These are phyloP conservation scores for Draba incana DNA, from an alignment of 345 rosid species.

Conservation along the genomic window DNA sequence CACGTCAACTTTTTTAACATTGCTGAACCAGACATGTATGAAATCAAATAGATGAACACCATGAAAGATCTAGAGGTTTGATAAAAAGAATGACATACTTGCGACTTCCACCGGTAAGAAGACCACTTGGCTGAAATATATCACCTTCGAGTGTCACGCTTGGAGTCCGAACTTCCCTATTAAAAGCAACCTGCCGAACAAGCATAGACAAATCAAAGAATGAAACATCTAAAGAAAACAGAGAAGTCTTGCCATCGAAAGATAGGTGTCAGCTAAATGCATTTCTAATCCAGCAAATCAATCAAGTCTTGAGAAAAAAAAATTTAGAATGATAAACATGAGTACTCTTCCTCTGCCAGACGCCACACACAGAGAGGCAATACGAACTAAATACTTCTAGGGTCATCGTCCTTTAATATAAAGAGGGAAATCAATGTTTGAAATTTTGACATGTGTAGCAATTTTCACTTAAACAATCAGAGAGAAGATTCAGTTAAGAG, in stretches of 20 bases:
- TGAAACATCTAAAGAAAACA: constrained; percentile 10
- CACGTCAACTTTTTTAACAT: neutral
- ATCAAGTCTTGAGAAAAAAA: constrained; percentile 3
- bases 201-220: constrained; percentile 21
- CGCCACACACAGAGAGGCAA: constrained; percentile 15
- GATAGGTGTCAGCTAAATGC: constrained; percentile 8
- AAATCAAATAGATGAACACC: constrained; percentile 20
- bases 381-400: constrained; percentile 1
- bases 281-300: constrained; percentile 8
- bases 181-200: constrained; percentile 74
- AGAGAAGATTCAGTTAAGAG: too few species aligned
- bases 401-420: neutral
- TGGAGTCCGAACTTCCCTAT: constrained; percentile 60
- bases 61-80: neutral
- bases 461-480: too few species aligned
- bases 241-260: neutral
- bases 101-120: constrained; percentile 94
- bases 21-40: neutral
- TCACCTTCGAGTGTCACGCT: constrained; percentile 95
- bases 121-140: constrained; percentile 91
- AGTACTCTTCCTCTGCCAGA: constrained; percentile 15
- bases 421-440: neutral
- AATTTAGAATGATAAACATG: neutral
- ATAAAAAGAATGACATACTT: constrained; percentile 48
- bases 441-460: too few species aligned